These are phyloP conservation scores for Apiotrichum mycotoxinovorans DNA, from an alignment of 1,284 basidiomycete species.

Conservation along the genomic window DNA sequence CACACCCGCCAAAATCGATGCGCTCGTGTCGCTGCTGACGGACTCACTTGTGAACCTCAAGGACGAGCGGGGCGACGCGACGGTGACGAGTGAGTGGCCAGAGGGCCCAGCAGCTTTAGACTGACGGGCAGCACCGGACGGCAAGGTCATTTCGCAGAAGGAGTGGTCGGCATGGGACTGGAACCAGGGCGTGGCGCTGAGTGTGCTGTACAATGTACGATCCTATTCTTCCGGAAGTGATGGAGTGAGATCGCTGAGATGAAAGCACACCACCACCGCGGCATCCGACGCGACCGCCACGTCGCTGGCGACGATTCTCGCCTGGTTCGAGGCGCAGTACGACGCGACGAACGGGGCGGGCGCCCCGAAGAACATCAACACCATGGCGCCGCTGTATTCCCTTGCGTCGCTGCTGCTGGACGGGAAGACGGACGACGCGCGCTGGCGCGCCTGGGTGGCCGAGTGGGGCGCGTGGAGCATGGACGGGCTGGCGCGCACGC, in stretches of 20 bases:
- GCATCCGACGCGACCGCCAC: constrained; percentile 48
- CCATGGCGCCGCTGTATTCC: constrained; percentile 59
- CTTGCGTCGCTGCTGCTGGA: constrained; percentile 52
- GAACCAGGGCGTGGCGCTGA: constrained; percentile 54
- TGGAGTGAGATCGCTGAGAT: neutral
- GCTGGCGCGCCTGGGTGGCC: constrained; percentile 42
- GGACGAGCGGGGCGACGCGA: constrained; percentile 54
- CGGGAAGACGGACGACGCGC: constrained; percentile 5
- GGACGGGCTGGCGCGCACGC: constrained; percentile 55
- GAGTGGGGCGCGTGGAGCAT: constrained; percentile 63
- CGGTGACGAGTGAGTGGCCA: neutral
- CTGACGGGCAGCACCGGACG: constrained; percentile 52
- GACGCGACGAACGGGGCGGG: constrained; percentile 47
- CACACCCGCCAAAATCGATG: constrained; percentile 24
- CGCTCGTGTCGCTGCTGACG: constrained; percentile 54
- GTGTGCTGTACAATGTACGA: constrained; percentile 6
- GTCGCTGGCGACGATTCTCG: constrained; percentile 51
- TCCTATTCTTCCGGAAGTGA: too few species aligned
- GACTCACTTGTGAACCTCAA: constrained; percentile 61
- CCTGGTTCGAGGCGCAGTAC: constrained; percentile 57
- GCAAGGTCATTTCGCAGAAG: constrained; percentile 61
- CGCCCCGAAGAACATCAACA: constrained; percentile 62
- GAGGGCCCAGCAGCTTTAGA: too few species aligned
- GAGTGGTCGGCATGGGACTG: constrained; percentile 62
- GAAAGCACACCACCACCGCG: neutral